Evolutionary conservation across 2,329 filamentous ascomycete genomes (phyloP).

Genomic region (Amesomyces nigricolor): DNA sequence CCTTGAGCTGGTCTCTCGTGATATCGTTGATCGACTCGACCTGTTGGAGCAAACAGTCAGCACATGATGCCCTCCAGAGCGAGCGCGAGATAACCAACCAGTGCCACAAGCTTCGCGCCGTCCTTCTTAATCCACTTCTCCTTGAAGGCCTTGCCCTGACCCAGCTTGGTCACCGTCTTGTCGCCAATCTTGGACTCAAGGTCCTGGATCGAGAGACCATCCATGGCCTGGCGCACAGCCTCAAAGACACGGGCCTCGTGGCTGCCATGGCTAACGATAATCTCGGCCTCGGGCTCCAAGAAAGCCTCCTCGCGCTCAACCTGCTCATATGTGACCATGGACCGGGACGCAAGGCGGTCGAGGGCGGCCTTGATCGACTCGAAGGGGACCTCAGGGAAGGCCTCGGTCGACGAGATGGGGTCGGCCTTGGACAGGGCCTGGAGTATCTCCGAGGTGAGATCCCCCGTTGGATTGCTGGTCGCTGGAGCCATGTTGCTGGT

Average conservation of each 20-base stretch:
- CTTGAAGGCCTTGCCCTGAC: conserved; percentile 92
- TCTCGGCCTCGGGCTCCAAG: conserved; percentile 68
- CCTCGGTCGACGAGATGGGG: conserved; percentile 61
- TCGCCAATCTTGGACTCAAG: conserved; percentile 64
- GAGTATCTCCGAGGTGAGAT: conserved; percentile 61
- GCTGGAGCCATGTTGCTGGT: conserved; percentile 20
- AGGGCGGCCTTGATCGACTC: conserved; percentile 76
- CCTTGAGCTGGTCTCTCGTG: conserved; percentile 68
- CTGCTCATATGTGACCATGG: conserved; percentile 82
- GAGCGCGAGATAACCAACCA: conserved; percentile 35
- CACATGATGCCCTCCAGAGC: conserved; percentile 44
- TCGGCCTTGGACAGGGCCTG: conserved; percentile 58
- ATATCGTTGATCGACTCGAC: conserved; percentile 72
- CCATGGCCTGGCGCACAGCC: conserved; percentile 63
- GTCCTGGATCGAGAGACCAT: conserved; percentile 75
- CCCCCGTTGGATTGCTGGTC: conserved; percentile 33
- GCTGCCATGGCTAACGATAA: conserved; percentile 68
- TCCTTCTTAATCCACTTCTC: conserved; percentile 65
- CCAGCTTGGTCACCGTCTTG: conserved; percentile 70
- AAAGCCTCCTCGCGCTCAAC: conserved; percentile 71
- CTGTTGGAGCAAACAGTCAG: conserved; percentile 34
- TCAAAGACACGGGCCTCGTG: conserved; percentile 81
- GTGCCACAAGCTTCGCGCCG: conserved; percentile 46
- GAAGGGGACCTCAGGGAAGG: conserved; percentile 62
- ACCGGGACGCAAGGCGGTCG: conserved; percentile 76